Conservation (phyloP, 2,329 filamentous ascomycete species). For the Pyrenochaeta sp. region DNA sequence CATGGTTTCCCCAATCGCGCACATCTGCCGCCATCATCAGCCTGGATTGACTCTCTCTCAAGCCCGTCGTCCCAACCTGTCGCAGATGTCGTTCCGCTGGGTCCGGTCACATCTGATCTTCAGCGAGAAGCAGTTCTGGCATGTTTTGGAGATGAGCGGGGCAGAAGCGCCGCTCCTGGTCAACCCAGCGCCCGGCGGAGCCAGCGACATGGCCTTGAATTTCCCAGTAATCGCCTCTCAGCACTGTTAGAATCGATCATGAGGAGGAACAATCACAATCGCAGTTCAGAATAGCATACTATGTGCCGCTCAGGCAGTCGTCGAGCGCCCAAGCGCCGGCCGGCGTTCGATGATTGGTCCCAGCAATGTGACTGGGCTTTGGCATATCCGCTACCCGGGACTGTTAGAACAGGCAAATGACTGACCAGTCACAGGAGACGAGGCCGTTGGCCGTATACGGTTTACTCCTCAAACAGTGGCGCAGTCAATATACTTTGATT, state of each 20-base stretch:
- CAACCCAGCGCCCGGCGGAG: constrained; percentile 15
- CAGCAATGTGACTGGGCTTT: not conserved
- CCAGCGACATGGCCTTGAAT: constrained; percentile 23
- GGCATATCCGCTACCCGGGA: not conserved
- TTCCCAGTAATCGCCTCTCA: too few relatives aligned
- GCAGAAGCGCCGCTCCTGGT: constrained; percentile 15
- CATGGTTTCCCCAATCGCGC: constrained; percentile 49
- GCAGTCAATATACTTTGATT: not conserved
- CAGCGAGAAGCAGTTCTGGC: constrained; percentile 43
- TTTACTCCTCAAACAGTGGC: not conserved
- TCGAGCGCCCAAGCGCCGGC: not conserved
- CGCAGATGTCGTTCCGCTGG: constrained; percentile 36
- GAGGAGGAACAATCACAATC: not conserved
- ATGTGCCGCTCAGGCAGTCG: not conserved
- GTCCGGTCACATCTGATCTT: constrained; percentile 45
- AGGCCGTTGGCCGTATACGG: not conserved
- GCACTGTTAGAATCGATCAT: not conserved
- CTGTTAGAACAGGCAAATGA: not conserved
- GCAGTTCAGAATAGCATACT: not conserved
- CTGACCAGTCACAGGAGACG: not conserved
- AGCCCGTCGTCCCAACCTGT: constrained; percentile 23
- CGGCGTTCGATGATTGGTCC: not conserved
- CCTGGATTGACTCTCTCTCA: not conserved
- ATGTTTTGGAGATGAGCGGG: constrained; percentile 39
- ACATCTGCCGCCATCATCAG: constrained; percentile 35